Base-by-base conservation (phyloP, 768 basidiomycete species). In the Nidularia sp. region DNA sequence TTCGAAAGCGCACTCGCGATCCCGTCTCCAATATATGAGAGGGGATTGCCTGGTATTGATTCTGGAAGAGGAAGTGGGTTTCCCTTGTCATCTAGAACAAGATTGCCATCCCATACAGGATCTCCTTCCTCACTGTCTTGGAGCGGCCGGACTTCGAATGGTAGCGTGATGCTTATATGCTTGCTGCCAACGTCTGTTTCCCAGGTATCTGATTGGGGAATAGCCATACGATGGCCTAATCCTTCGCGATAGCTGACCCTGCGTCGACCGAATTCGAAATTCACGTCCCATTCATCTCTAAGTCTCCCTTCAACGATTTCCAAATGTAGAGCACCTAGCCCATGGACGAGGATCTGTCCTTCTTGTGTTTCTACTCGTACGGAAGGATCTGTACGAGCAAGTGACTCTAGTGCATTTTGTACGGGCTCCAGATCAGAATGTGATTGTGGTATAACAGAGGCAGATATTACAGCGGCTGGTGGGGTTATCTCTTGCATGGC, bases 311-410 rank as follows among this genome's bases (percentile, higher is more conserved):
- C 89, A 7, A 93, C 77, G 51, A 94, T 93, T 66, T 94, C 92
- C n/a, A 94, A 78, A 62, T 94, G 92, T 9, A 94, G 76, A 32
- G 88, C 82, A 10, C 92, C 92, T 41, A 94, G 80, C 2, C 91
- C 91, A 57, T 93, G 89, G 1, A 91, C 77, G 32, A 94, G 76
- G 34, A 91, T 72, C 60, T 94, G 92, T 1, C 90, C 92, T 57
- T 94, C 92, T 51, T 89, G 85, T 2, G 73, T 70, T 50, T 93
- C 92, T 32, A 85, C 74, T 15, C 93, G 85, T 31, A 93, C 81
- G 0, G 90, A 93, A n/a, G 92, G 92, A 61, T 94, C 92, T 1
- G 93, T 93, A n/a, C 92, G 85, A 13, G 81, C 73, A 29, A 94
- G 71, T 1, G 87, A 72, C 29, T 78, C 72, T 15, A 94, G 70